These are phyloP conservation scores for Aureobasidium uvarum DNA, from an alignment of 2,329 filamentous ascomycete species.

Conservation along the genomic window DNA sequence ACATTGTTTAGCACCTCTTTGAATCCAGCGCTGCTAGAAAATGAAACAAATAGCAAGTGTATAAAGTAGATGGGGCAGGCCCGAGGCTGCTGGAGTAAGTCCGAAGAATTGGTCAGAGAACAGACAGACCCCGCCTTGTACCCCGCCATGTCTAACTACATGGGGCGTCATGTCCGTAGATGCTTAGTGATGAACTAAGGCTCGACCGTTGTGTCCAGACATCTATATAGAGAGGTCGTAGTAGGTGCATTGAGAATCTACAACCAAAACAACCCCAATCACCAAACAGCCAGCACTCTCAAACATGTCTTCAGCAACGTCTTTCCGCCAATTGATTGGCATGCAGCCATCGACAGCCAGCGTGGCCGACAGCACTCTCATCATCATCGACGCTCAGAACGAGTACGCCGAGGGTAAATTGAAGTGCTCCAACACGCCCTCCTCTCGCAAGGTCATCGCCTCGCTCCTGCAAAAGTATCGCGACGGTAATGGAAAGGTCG, in stretches of 20 bases:
- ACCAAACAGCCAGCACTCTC: neutral
- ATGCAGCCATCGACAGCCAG: conserved; percentile 56
- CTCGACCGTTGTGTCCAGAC: neutral
- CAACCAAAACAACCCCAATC: neutral
- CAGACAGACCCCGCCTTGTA: neutral
- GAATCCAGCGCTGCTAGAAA: neutral
- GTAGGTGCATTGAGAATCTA: neutral
- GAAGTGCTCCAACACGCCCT: conserved; percentile 53
- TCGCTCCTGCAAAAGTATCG: conserved; percentile 61
- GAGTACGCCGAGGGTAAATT: conserved; percentile 63
- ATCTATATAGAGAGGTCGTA: neutral
- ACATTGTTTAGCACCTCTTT: neutral
- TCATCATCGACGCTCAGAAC: conserved; percentile 68
- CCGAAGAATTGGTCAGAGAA: neutral
- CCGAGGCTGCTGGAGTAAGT: neutral
- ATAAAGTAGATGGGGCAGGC: neutral
- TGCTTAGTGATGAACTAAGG: neutral
- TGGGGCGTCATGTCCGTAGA: neutral
- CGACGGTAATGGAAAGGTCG: conserved; percentile 52
- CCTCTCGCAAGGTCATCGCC: conserved; percentile 57
- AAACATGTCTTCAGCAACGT: conserved; percentile 31
- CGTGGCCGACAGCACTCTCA: conserved; percentile 57
- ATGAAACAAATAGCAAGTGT: neutral
- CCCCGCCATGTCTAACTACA: conserved; percentile 15
- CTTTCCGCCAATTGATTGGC: conserved; percentile 57